Evolutionary conservation across 768 basidiomycete species (phyloP), one percentile per base, ranked within the genome.

Genomic region (Russula compacta): DNA sequence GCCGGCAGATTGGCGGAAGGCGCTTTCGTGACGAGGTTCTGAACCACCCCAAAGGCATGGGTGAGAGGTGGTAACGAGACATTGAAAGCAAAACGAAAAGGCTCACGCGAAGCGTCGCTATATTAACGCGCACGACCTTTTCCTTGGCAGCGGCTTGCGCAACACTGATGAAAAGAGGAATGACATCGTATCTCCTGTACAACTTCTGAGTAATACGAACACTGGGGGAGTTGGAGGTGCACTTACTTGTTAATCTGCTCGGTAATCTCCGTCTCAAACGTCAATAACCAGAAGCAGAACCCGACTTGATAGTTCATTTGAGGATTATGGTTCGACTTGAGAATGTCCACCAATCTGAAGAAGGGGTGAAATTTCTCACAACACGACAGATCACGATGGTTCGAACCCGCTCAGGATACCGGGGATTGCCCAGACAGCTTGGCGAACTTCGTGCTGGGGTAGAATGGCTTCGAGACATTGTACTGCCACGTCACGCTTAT

Each of bases 231-330:
- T n/a, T 9, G 14, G 53, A 10, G 24, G 29, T 8, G 10, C 1
- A 73, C 83, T 50, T 61, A 94, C 95, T 85, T 86, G 74, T 98
- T 91, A 69, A 98, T 84, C 54, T 90, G 80, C 64, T 89, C 83
- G 1, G 95, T 89, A 35, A 97, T 79, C 40, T 86, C 81, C 67
- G 84, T 79, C 70, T 99, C 93, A 64, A 97, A 99, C 0, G 93
- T 89, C 58, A 98, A 75, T 53, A 98, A 76, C 97, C 97, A 99
- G 63, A 98, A 77, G 71, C 92, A 95, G 71, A 92, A 90, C 29
- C 84, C 83, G 46, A 94, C 85, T 78, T 97, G 94, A 71, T 98
- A 99, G 75, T 83, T 88, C 85, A 95, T 91, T 74, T 99, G 97
- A 19, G 95, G 91, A 21, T 85, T 83, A 15, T 90, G 85, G 64